phyloP scores from a whole-genome alignment of 257 asterid genomes.

The Capsicum chinense region DNA sequence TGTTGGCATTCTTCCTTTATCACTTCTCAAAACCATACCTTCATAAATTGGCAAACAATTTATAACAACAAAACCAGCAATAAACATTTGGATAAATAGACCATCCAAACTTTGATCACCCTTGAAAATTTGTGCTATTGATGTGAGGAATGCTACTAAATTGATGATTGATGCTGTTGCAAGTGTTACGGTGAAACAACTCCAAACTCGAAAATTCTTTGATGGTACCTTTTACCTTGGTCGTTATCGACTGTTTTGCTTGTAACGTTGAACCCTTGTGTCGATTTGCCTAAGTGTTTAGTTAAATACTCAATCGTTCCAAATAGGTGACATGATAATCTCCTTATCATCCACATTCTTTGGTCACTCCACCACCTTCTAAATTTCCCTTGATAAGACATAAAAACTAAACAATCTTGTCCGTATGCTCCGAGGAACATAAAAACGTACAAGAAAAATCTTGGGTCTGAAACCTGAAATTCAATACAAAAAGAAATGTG shows the following conservation, averaged over 20 bases:
- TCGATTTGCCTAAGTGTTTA: constrained; percentile 55
- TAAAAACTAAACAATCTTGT: constrained; percentile 68
- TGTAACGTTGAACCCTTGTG: constrained; percentile 66
- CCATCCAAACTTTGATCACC: constrained; percentile 37
- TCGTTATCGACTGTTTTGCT: constrained; percentile 65
- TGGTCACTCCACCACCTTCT: constrained; percentile 86
- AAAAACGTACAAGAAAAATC: constrained; percentile 58
- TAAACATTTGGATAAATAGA: constrained; percentile 42
- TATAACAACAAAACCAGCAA: constrained; percentile 58
- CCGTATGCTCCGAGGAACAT: constrained; percentile 65
- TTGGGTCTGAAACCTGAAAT: constrained; percentile 58
- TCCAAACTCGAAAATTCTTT: constrained; percentile 69
- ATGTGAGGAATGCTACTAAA: constrained; percentile 41
- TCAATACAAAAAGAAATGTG: not conserved
- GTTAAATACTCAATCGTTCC: constrained; percentile 56
- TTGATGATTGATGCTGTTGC: constrained; percentile 20
- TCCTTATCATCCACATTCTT: constrained; percentile 76
- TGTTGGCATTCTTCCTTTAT: constrained; percentile 65
- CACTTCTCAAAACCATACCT: constrained; percentile 65
- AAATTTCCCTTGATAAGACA: constrained; percentile 48
- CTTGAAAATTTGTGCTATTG: constrained; percentile 33
- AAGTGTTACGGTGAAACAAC: constrained; percentile 48
- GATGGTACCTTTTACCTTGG: constrained; percentile 55
- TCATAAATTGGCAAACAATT: constrained; percentile 70
- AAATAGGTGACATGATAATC: constrained; percentile 54